Evolutionary conservation across 306 rosid species (phyloP).

Genomic region (Prunus armeniaca): DNA sequence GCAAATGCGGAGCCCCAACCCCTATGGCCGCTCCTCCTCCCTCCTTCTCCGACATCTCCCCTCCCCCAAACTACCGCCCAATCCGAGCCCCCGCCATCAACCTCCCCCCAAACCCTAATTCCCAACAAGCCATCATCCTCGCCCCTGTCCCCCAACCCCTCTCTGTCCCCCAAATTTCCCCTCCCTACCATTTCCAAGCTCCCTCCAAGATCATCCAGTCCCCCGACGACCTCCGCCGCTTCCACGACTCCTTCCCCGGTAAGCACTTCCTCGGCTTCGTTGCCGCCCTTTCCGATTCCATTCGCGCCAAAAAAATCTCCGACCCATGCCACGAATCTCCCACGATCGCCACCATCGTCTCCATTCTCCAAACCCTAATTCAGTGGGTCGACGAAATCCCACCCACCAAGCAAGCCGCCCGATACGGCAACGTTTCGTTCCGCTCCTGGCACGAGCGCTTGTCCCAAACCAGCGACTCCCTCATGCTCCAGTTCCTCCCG

Average conservation of each 20-base stretch:
- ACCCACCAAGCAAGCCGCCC: slow-evolving; percentile 61
- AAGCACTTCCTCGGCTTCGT: slow-evolving; percentile 76
- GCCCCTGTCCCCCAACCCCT: slow-evolving; percentile 84
- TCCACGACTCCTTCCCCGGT: slow-evolving; percentile 63
- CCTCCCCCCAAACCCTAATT: slow-evolving; percentile 56
- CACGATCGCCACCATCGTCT: slow-evolving; percentile 31
- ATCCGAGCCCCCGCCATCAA: slow-evolving; percentile 83
- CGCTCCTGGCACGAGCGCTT: slow-evolving; percentile 70
- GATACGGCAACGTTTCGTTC: slow-evolving; percentile 79
- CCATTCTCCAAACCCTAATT: slow-evolving; percentile 58
- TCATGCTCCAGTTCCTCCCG: slow-evolving; percentile 58
- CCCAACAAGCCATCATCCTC: slow-evolving; percentile 74
- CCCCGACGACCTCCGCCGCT: slow-evolving; percentile 62
- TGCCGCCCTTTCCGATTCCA: slow-evolving; percentile 81
- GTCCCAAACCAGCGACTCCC: slow-evolving; percentile 35
- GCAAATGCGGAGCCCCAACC: slow-evolving; percentile 80
- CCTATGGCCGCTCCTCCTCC: slow-evolving; percentile 48
- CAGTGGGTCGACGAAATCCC: slow-evolving; percentile 79
- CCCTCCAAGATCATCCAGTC: slow-evolving; percentile 71
- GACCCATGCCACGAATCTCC: slow-evolving; percentile 59
- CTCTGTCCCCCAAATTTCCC: slow-evolving; percentile 45
- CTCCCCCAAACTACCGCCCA: slow-evolving; percentile 82
- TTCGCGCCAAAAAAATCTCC: slow-evolving; percentile 60
- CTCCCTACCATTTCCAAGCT: slow-evolving; percentile 51
- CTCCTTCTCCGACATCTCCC: slow-evolving; percentile 56